Base-by-base conservation (phyloP, 2,329 filamentous ascomycete species). In the Fusarium sp. region DNA sequence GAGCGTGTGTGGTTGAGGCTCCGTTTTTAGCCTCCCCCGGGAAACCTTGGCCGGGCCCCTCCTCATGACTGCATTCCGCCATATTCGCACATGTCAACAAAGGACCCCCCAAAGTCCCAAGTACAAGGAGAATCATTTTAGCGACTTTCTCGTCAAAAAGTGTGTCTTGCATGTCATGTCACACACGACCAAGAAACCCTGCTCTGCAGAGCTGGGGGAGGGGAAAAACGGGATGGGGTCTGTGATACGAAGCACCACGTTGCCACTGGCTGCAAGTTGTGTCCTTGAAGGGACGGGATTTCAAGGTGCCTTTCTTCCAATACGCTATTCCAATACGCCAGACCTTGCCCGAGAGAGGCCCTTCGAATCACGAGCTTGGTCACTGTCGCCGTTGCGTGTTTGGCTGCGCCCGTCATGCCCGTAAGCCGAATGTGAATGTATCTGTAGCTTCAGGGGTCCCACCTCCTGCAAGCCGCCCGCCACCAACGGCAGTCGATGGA, bases 391-490 rank as follows among this genome's bases (percentile, higher is more conserved):
- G 22, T 56, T 68, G 68, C 59, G 54, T 71, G 58, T 60, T 64
- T 60, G 22, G 40, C 69, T 60, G 56, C 54, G 52, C 58, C 43
- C 63, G 67, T 50, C 30, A 30, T 27, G 33, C 38, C 63, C 43
- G 68, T 50, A 71, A 71, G 22, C 43, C 43, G 43, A 25, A 47
- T 47, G 43, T 47, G 43, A 25, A 47, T 47, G 43, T 47, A 47
- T 47, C 59, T 72, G 68, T 61, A 22, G 57, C 65, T 70, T 67
- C 59, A 74, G 72, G 72, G 65, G 43, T 47, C 66, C 72, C 69
- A 62, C 65, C 61, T 71, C 63, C 56, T 75, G 73, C 73, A 75
- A 73, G 70, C 64, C 66, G 72, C 40, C 70, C 72, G 67, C 72
- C 72, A 75, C 66, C 64, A 61, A 54, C 68, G 62, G 61, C 37